Evolutionary conservation across 2,329 filamentous ascomycete genomes (phyloP), one percentile per base, ranked within the genome.

Genomic region (Beauveria bassiana): DNA sequence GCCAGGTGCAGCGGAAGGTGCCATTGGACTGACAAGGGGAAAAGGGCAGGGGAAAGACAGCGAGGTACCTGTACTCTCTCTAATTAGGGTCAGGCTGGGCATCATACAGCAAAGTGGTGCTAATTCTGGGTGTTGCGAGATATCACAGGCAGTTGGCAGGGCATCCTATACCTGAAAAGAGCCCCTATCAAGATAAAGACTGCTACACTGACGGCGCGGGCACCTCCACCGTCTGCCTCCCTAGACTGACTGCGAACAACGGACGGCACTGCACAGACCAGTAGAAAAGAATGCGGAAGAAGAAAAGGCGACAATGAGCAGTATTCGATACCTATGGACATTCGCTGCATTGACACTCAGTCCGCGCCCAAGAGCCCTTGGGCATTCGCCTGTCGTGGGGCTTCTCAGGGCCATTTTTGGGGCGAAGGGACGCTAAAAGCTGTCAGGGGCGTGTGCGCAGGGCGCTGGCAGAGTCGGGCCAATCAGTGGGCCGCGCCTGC

Each of bases 291-390:
- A 14, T 34, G 12, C 31, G 31, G 31, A 38, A 14, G 34, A 12
- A 31, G n/a, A 26, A 26, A 28, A 20, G 31, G 14, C 28, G 22
- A 18, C 38, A 54, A 20, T 18, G 52, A n/a, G 51, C 22, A 54
- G 38, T 22, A 28, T 7, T 40, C n/a, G 49, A 20, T 18, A 22
- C 20, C 20, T 22, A 24, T 43, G 20, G 28, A 22, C 20, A 20
- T 18, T 53, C n/a, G 52, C 12, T 34, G 49, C 58, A 59, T 43
- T 60, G 58, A 60, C 58, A 43, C 50, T 40, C 34, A 43, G 43
- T 34, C 31, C n/a, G 47, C 57, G 57, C 57, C 38, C 57, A 59
- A 59, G 57, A 59, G 57, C 47, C 34, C 56, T 59, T 42, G 20
- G 46, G 31, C 46, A 24, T 45, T 38, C 24, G 40, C n/a, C 26